Conservation (phyloP, 306 rosid genomes). For the Rosa lucieae region DNA sequence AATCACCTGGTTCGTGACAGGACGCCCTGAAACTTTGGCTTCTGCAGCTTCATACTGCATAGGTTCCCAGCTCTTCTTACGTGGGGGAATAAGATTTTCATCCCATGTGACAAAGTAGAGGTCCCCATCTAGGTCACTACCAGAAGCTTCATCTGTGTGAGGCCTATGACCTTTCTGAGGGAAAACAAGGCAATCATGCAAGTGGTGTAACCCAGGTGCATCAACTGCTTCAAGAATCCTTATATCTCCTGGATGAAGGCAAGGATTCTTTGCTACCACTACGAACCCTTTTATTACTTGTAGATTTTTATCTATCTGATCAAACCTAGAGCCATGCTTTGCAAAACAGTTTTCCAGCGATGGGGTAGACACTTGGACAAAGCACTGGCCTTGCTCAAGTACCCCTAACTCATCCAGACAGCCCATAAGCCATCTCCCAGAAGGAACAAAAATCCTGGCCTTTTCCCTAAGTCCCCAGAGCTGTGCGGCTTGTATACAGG, state of each 20-base stretch:
- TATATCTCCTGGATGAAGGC: conserved; percentile 93
- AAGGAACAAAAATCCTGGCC: conserved; percentile 74
- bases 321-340: conserved; percentile 80
- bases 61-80: conserved; percentile 75
- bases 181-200: conserved; percentile 82
- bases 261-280: conserved; percentile 82
- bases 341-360: conserved; percentile 68
- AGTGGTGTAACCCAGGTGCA: conserved; percentile 64
- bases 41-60: conserved; percentile 63
- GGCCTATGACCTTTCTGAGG: conserved; percentile 93
- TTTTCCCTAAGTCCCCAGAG: conserved; percentile 89
- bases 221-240: conserved; percentile 89
- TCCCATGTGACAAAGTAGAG: conserved; percentile 95
- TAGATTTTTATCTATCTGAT: conserved; percentile 45
- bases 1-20: conserved; percentile 43
- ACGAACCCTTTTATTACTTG: conserved; percentile 61
- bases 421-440: conserved; percentile 92
- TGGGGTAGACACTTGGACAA: conserved; percentile 76
- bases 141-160: conserved; percentile 93
- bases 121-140: conserved; percentile 95
- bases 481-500: conserved; percentile 73
- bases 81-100: conserved; percentile 77
- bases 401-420: conserved; percentile 69
- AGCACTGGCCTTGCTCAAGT: conserved; percentile 83
- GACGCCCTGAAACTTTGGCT: conserved; percentile 28